phyloP scores from a whole-genome alignment of 2,329 filamentous ascomycete species.

The Neopestalotiopsis sp. region DNA sequence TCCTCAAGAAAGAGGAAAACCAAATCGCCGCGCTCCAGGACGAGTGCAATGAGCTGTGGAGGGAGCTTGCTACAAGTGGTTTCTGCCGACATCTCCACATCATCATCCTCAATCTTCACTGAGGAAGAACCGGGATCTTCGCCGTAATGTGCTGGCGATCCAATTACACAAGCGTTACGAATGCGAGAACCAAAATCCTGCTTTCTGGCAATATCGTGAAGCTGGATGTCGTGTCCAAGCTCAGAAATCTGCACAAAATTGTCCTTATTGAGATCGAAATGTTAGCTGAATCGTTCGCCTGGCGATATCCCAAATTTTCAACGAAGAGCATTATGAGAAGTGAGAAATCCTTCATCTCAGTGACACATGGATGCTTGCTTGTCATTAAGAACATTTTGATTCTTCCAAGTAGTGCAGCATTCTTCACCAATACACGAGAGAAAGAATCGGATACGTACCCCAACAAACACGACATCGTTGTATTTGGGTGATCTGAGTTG shows the following conservation, averaged over 20 bases:
- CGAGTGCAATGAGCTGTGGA: constrained; percentile 81
- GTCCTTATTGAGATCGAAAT: constrained; percentile 56
- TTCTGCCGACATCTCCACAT: constrained; percentile 43
- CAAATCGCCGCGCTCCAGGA: constrained; percentile 74
- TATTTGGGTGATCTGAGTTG: constrained; percentile 71
- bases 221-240: constrained; percentile 69
- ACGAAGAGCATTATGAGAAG: constrained; percentile 15
- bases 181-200: constrained; percentile 81
- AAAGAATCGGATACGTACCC: constrained; percentile 56
- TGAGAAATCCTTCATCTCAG: not conserved
- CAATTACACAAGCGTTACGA: constrained; percentile 78
- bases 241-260: constrained; percentile 83
- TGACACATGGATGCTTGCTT: not conserved
- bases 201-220: constrained; percentile 79
- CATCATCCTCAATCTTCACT: constrained; percentile 47
- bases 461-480: constrained; percentile 88
- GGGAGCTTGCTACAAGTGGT: constrained; percentile 52
- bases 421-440: not conserved
- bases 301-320: not conserved
- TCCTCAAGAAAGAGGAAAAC: constrained; percentile 76
- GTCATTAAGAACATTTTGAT: not conserved
- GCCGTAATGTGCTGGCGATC: constrained; percentile 52
- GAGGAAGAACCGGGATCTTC: constrained; percentile 26
- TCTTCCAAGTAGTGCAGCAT: not conserved
- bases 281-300: constrained; percentile 27